Conservation (phyloP, 2,329 filamentous ascomycete species). For the Dothiorella sarmentorum region DNA sequence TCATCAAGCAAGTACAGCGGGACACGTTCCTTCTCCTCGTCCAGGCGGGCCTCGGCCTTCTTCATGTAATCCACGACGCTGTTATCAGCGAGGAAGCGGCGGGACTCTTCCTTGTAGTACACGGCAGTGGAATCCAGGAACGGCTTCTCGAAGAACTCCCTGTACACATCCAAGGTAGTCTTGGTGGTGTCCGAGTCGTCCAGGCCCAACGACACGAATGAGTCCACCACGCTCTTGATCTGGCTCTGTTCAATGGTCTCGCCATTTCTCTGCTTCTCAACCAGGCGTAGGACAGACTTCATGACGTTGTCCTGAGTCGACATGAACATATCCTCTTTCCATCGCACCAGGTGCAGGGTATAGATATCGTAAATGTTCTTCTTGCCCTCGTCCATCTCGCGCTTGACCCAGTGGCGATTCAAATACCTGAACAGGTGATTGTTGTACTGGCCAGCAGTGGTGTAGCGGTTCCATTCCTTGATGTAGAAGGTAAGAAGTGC, state of each 20-base stretch:
- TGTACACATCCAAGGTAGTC: conserved; percentile 92
- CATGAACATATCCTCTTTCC: conserved; percentile 87
- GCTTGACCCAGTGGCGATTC: conserved; percentile 97
- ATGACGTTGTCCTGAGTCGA: conserved; percentile 85
- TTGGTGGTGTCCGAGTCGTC: conserved; percentile 92
- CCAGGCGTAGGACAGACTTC: conserved; percentile 88
- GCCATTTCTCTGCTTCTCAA: conserved; percentile 94
- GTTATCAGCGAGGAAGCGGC: conserved; percentile 92
- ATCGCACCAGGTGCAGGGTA: conserved; percentile 91
- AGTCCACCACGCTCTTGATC: conserved; percentile 96
- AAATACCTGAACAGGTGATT: conserved; percentile 96
- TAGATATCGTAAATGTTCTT: conserved; percentile 98
- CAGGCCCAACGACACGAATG: conserved; percentile 87
- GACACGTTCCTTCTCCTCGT: conserved; percentile 93
- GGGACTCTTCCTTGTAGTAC: conserved; percentile 91
- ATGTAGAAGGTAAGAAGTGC: conserved; percentile 91
- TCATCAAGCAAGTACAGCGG: conserved; percentile 87
- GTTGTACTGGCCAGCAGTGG: conserved; percentile 92
- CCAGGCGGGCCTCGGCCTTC: conserved; percentile 85
- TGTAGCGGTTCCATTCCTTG: conserved; percentile 93
- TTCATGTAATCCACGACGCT: conserved; percentile 99
- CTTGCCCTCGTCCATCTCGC: conserved; percentile 98
- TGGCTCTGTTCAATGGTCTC: conserved; percentile 97
- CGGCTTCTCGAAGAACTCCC: conserved; percentile 85
- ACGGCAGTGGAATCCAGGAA: conserved; percentile 79